Conservation (phyloP, 805 yeast species). For the Ogataea henricii region DNA sequence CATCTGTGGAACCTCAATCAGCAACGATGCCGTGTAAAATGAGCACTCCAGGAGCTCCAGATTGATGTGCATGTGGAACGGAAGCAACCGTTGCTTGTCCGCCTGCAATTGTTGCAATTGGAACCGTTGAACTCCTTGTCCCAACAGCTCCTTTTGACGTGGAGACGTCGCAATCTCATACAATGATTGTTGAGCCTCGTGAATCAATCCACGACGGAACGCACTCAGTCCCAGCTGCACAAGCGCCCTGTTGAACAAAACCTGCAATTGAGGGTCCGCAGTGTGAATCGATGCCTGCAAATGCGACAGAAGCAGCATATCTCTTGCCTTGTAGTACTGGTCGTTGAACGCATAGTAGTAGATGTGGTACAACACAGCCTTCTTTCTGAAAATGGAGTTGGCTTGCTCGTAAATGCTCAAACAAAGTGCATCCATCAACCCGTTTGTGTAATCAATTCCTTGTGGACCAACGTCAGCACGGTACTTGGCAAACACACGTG, state of each 20-base stretch:
- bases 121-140: slow-evolving; percentile 82
- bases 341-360: slow-evolving; percentile 91
- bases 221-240: slow-evolving; percentile 97
- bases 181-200: slow-evolving; percentile 82
- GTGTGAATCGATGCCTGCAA: slow-evolving; percentile 79
- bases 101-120: slow-evolving; percentile 46
- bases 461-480: slow-evolving; percentile 29
- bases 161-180: slow-evolving; percentile 86
- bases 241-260: slow-evolving; percentile 89
- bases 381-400: slow-evolving; percentile 70
- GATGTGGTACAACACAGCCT: slow-evolving; percentile 81
- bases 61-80: slow-evolving; percentile 98
- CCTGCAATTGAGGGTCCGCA: slow-evolving; percentile 85
- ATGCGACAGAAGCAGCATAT: slow-evolving; percentile 83
- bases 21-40: slow-evolving; percentile 83
- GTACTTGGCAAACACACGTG: slow-evolving; percentile 37
- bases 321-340: slow-evolving; percentile 82
- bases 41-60: slow-evolving; percentile 93
- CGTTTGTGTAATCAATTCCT: slow-evolving; percentile 45
- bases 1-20: slow-evolving; percentile 89
- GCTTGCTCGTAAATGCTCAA: slow-evolving; percentile 65
- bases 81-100: slow-evolving; percentile 82
- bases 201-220: slow-evolving; percentile 83
- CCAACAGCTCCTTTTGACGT: slow-evolving; percentile 87
- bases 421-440: slow-evolving; percentile 65